Percentiles rank a stretch among this genome's conserved stretches.
These are phyloP conservation scores for Podila epigama DNA, from an alignment of 192 early-diverging fungal species.

Conservation along the genomic window DNA sequence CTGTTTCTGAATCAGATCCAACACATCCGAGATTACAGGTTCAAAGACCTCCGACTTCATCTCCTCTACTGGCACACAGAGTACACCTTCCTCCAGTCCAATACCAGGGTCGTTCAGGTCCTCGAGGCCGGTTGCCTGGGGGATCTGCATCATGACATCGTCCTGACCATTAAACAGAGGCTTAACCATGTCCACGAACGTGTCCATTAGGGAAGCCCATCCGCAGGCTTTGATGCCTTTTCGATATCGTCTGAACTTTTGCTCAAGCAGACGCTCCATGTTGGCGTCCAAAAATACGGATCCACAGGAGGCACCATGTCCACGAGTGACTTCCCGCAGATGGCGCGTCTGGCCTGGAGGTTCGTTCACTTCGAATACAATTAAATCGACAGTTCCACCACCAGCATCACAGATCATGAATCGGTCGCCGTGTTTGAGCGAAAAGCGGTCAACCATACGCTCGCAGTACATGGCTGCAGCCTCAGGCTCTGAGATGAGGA, in stretches of 20 bases:
- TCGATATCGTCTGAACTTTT: conserved; percentile 45
- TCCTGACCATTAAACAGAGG: conserved; percentile 48
- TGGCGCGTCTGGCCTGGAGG: conserved; percentile 38
- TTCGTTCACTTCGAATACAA: conserved; percentile 51
- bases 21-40: conserved; percentile 31
- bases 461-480: conserved; percentile 64
- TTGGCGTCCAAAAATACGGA: conserved; percentile 53
- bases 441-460: conserved; percentile 54
- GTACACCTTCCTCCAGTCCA: conserved; percentile 54
- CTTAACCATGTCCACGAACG: conserved; percentile 53
- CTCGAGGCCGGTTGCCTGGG: conserved; percentile 55
- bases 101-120: conserved; percentile 54
- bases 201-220: conserved; percentile 53
- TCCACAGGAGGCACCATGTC: conserved; percentile 56
- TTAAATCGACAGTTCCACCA: conserved; percentile 56
- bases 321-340: conserved; percentile 54
- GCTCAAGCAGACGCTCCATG: conserved; percentile 48
- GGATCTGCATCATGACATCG: conserved; percentile 56
- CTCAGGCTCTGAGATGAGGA: conserved; percentile 60
- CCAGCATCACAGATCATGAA: conserved; percentile 60
- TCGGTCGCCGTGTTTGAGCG: conserved; percentile 45
- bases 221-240: conserved; percentile 50
- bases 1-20: conserved; percentile 45
- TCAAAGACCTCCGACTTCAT: conserved; percentile 52
- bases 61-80: conserved; percentile 52